Evolutionary conservation across 2,329 filamentous ascomycete genomes (phyloP).

Genomic region (Corynespora cassiicola): DNA sequence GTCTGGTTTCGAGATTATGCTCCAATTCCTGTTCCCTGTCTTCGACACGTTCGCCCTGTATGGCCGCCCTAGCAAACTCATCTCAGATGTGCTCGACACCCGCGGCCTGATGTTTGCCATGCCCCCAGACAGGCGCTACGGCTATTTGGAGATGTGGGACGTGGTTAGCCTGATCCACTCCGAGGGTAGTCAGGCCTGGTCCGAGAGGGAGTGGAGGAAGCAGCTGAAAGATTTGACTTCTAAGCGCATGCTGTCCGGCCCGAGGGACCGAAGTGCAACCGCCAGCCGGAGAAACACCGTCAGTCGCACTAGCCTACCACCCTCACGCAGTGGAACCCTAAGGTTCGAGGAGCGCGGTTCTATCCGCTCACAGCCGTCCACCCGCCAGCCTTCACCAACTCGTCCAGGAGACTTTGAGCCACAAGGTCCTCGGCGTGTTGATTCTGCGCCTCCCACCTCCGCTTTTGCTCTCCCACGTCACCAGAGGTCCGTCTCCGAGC

Average conservation of each 20-base stretch:
- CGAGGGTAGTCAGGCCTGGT: constrained; percentile 78
- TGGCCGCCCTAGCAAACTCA: constrained; percentile 82
- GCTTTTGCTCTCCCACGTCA: constrained; percentile 44
- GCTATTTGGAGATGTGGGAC: constrained; percentile 88
- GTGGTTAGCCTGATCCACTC: constrained; percentile 80
- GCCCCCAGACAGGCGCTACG: constrained; percentile 85
- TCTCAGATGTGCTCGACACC: constrained; percentile 85
- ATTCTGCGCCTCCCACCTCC: constrained; percentile 49
- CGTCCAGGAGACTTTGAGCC: constrained; percentile 32
- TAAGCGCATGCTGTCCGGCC: constrained; percentile 68
- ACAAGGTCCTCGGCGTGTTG: constrained; percentile 46
- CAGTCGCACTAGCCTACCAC: constrained; percentile 48
- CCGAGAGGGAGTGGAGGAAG: constrained; percentile 87
- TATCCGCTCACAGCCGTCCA: constrained; percentile 52
- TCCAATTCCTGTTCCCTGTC: constrained; percentile 89
- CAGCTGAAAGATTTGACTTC: constrained; percentile 88
- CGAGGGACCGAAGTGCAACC: constrained; percentile 36
- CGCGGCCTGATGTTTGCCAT: constrained; percentile 98
- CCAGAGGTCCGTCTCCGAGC: constrained; percentile 58
- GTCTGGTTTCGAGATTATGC: constrained; percentile 92
- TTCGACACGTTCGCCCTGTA: constrained; percentile 94
- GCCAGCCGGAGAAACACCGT: constrained; percentile 52
- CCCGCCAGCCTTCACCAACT: constrained; percentile 51
- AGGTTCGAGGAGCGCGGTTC: constrained; percentile 53
- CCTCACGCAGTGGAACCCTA: constrained; percentile 38